phyloP scores from a whole-genome alignment of 23 red algal species.

The Cyanidium caldarium region DNA sequence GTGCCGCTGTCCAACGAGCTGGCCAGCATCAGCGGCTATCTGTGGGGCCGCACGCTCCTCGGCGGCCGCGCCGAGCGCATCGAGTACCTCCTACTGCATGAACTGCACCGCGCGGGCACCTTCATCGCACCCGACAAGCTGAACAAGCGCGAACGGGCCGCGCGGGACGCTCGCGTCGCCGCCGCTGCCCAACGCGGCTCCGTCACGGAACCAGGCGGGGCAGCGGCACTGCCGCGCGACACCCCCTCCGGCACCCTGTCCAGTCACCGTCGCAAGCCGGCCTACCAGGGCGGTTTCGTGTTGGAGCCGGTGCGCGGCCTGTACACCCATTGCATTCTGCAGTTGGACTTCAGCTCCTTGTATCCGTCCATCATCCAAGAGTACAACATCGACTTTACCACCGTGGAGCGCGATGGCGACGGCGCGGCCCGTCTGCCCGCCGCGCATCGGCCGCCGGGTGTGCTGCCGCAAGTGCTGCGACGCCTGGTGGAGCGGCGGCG shows the following conservation, averaged over 20 bases:
- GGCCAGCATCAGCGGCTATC: constrained; percentile 67
- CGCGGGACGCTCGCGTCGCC: no score
- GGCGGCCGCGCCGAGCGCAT: constrained; percentile 75
- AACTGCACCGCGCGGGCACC: constrained; percentile 37
- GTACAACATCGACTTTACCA: constrained; percentile 98
- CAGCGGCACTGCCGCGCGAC: no score
- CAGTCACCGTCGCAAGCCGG: constrained; percentile 49
- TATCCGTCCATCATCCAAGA: constrained; percentile 99
- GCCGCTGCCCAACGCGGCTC: no score
- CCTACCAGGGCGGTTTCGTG: constrained; percentile 83
- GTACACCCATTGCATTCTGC: constrained; percentile 69
- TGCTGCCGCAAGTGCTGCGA: constrained; percentile 73
- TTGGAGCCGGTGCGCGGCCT: constrained; percentile 81
- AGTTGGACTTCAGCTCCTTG: constrained; percentile 95
- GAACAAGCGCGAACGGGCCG: constrained; percentile 7
- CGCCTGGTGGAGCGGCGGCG: constrained; percentile 48
- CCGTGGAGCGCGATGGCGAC: constrained; percentile 13
- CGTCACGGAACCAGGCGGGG: no score
- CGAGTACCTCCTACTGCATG: constrained; percentile 81
- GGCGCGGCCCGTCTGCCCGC: neutral
- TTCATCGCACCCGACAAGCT: constrained; percentile 82
- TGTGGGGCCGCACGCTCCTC: constrained; percentile 65
- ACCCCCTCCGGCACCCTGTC: neutral
- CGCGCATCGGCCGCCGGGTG: neutral
- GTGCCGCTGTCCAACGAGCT: constrained; percentile 62